A percentile compares a stretch with the other conserved stretches of the same genome.
These are phyloP conservation scores for Trametes coccinea DNA, from an alignment of 768 basidiomycete genomes.

Conservation along the genomic window DNA sequence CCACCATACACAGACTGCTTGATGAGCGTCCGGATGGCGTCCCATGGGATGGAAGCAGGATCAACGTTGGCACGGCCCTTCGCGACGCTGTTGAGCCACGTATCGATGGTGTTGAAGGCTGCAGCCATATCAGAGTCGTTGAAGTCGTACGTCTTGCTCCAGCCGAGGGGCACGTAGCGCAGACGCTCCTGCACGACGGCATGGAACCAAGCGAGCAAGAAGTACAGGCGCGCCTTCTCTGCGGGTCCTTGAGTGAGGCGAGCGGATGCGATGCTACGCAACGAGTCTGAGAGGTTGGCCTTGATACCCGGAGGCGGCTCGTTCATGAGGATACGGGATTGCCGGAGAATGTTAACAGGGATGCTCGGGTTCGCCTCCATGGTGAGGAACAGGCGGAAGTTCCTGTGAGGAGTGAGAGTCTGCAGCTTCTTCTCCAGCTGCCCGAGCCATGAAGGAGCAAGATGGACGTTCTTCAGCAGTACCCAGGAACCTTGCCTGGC, in stretches of 20 bases:
- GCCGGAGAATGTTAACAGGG: conserved; percentile 94
- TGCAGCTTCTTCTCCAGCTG: conserved; percentile 96
- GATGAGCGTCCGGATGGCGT: conserved; percentile 88
- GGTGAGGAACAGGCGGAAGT: conserved; percentile 96
- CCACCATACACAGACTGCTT: conserved; percentile 98
- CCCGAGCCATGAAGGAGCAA: conserved; percentile 93
- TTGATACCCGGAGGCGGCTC: conserved; percentile 97
- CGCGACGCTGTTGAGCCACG: conserved; percentile 79
- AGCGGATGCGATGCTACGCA: conserved; percentile 68
- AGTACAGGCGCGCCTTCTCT: conserved; percentile 91
- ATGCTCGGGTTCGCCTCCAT: conserved; percentile 97
- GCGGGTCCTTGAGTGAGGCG: conserved; percentile 84
- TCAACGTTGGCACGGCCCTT: conserved; percentile 92
- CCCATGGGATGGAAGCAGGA: conserved; percentile 92
- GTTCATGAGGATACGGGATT: conserved; percentile 97
- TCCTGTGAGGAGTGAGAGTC: conserved; percentile 82
- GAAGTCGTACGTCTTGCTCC: conserved; percentile 98
- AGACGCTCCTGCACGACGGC: conserved; percentile 96
- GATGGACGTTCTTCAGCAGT: conserved; percentile 94
- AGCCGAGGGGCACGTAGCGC: conserved; percentile 93
- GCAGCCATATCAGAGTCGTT: conserved; percentile 98
- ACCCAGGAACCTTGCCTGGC: conserved; percentile 96
- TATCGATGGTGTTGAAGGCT: conserved; percentile 88
- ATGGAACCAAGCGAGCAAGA: conserved; percentile 99
- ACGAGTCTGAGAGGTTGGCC: conserved; percentile 91